These are phyloP conservation scores for Gracilaria caudata DNA, from an alignment of 23 red algal genomes.

Conservation along the genomic window DNA sequence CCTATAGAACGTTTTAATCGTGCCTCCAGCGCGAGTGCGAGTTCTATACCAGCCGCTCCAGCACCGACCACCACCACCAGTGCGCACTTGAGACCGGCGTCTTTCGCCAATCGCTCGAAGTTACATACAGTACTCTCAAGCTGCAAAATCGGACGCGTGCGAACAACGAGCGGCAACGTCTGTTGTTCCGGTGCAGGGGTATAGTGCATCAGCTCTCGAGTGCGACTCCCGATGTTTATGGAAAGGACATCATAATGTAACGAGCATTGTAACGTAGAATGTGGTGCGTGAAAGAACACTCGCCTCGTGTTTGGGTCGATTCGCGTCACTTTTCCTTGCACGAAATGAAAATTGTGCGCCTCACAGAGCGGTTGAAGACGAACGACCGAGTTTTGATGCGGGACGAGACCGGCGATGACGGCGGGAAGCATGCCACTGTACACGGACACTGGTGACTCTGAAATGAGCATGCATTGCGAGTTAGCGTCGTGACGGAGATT, in stretches of 20 bases:
- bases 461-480: constrained; percentile 66
- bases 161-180: constrained; percentile 28
- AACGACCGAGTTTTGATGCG: constrained; percentile 37
- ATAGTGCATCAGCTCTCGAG: background rate
- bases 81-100: background rate
- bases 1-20: constrained; percentile 32
- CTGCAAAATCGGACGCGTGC: constrained; percentile 62
- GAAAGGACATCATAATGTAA: constrained; percentile 71
- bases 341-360: constrained; percentile 49
- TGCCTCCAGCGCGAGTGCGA: constrained; percentile 72
- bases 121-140: constrained; percentile 25
- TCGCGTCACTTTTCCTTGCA: constrained; percentile 45
- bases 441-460: constrained; percentile 38
- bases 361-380: constrained; percentile 51
- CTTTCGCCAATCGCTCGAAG: constrained; percentile 34
- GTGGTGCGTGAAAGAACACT: constrained; percentile 5
- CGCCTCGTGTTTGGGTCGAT: constrained; percentile 18
- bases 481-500: background rate
- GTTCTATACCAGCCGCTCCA: constrained; percentile 81
- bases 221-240: constrained; percentile 66
- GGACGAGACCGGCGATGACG: constrained; percentile 66
- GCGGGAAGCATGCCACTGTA: constrained; percentile 88
- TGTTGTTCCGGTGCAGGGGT: background rate
- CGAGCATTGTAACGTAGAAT: background rate
- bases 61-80: constrained; percentile 72